phyloP scores from a whole-genome alignment of 2,329 filamentous ascomycete species.

The Colletotrichum acutatum region DNA sequence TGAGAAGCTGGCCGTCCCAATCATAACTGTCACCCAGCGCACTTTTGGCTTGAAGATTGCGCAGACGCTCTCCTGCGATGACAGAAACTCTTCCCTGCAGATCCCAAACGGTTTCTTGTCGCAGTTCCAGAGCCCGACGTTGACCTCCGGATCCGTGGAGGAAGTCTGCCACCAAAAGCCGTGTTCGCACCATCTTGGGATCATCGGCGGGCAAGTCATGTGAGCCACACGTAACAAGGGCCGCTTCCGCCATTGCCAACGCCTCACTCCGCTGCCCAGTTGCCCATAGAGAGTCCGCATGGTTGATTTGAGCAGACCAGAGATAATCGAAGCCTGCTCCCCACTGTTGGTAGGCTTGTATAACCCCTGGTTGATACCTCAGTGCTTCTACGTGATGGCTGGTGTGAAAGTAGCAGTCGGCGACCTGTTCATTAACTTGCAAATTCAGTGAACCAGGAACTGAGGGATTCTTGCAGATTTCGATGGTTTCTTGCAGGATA shows the following conservation, averaged over 20 bases:
- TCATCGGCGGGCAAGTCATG: not conserved
- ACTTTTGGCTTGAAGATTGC: not conserved
- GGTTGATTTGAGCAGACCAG: not conserved
- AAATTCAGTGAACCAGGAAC: not conserved
- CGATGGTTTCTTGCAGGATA: not conserved
- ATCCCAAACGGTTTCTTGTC: not conserved
- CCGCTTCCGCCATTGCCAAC: not conserved
- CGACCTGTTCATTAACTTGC: not conserved
- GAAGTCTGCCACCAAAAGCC: not conserved
- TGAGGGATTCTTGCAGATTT: not conserved
- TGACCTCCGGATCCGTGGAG: not conserved
- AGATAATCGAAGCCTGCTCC: no score
- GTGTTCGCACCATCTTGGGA: not conserved
- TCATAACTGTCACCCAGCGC: conserved; percentile 2
- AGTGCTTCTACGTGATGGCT: not conserved
- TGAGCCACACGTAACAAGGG: not conserved
- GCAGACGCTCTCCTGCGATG: not conserved
- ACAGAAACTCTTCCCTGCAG: no score
- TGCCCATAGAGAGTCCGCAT: not conserved
- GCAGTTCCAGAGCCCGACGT: not conserved
- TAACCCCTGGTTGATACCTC: not conserved
- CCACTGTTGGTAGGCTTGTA: not conserved
- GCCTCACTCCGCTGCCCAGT: not conserved
- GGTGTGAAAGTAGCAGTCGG: not conserved
- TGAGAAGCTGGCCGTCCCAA: not conserved